These are phyloP conservation scores for Rubia occidens DNA, from an alignment of 305 asterid species.

Conservation along the genomic window DNA sequence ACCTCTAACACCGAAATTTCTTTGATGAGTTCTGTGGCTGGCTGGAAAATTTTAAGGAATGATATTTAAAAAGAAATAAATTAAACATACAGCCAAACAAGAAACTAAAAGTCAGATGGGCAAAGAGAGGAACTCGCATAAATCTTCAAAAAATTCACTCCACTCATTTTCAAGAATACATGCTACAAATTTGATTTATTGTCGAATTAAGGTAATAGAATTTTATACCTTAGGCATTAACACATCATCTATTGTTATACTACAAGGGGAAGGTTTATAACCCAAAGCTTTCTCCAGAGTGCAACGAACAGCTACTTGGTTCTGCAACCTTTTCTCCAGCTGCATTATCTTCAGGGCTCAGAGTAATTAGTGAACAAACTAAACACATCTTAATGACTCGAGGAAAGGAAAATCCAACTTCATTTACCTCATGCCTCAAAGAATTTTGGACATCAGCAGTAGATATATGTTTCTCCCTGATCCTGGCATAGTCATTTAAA, in stretches of 20 bases:
- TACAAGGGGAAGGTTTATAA: slow-evolving; percentile 44
- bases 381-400: not conserved
- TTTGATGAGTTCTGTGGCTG: slow-evolving; percentile 87
- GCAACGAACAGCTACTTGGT: slow-evolving; percentile 79
- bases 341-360: slow-evolving; percentile 46
- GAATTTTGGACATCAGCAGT: slow-evolving; percentile 50
- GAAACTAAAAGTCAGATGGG: not conserved
- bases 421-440: slow-evolving; percentile 77
- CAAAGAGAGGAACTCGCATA: not conserved
- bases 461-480: slow-evolving; percentile 40
- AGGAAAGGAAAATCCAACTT: slow-evolving; percentile 1
- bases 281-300: slow-evolving; percentile 84
- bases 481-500: slow-evolving; percentile 26
- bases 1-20: slow-evolving; percentile 82
- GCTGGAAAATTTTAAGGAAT: slow-evolving; percentile 38
- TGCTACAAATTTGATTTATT: slow-evolving; percentile 7
- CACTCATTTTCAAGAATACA: not conserved
- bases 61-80: not conserved
- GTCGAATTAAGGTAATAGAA: not conserved
- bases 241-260: slow-evolving; percentile 27
- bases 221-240: slow-evolving; percentile 64
- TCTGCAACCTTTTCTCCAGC: slow-evolving; percentile 74
- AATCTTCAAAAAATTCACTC: not conserved
- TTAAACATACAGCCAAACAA: not conserved
- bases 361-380: slow-evolving; percentile 13